Evolutionary conservation across 164 flowering plant species (phyloP).

Genomic region (Protea cynaroides): DNA sequence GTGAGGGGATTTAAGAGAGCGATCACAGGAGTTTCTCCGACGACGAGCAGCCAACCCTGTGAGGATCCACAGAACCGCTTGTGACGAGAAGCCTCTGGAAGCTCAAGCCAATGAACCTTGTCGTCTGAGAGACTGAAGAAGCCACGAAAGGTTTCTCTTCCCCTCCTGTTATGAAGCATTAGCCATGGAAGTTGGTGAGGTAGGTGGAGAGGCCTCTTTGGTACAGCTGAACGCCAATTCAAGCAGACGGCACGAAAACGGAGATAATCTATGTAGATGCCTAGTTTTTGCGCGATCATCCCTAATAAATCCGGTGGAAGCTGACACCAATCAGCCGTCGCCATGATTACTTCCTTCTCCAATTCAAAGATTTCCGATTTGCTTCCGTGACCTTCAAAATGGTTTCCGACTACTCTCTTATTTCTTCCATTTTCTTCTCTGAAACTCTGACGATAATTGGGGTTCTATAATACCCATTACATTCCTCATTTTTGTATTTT

Average conservation of each 20-base stretch:
- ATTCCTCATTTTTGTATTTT: no score
- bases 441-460: no score
- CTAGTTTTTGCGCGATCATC: conserved; percentile 26
- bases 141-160: conserved; percentile 11
- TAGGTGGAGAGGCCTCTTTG: conserved; percentile 30
- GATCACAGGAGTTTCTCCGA: conserved; percentile 39
- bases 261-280: conserved; percentile 37
- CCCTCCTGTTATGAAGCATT: conserved; percentile 29
- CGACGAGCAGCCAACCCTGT: conserved; percentile 48
- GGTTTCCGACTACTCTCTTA: no score
- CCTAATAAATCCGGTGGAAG: conserved; percentile 41
- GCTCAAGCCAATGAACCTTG: conserved; percentile 32
- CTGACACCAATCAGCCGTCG: conserved; percentile 38
- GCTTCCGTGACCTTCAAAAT: no score
- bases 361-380: neutral
- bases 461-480: no score
- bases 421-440: no score
- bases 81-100: conserved; percentile 28
- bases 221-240: conserved; percentile 26
- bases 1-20: conserved; percentile 45
- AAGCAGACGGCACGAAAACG: conserved; percentile 44
- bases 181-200: conserved; percentile 58
- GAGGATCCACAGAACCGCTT: conserved; percentile 57
- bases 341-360: conserved; percentile 5
- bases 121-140: conserved; percentile 34